These are phyloP conservation scores for Phylloporus sp. DNA, from an alignment of 768 basidiomycete genomes.

Conservation along the genomic window DNA sequence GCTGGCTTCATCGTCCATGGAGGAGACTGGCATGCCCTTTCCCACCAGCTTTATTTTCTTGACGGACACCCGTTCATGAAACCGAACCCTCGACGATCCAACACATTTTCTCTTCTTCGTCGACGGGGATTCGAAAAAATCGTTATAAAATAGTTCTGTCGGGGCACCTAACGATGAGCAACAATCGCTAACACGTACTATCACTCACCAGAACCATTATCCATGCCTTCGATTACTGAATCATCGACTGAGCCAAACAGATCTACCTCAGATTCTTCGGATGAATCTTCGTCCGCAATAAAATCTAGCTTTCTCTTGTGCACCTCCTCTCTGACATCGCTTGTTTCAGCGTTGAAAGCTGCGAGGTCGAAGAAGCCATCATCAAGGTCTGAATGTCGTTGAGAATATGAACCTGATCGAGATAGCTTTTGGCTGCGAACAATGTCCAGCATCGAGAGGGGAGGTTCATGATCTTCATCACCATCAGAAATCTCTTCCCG, in stretches of 20 bases:
- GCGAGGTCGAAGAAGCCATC: slow-evolving; percentile 89
- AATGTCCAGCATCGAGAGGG: slow-evolving; percentile 26
- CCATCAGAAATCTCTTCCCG: slow-evolving; percentile 38
- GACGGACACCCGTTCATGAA: slow-evolving; percentile 75
- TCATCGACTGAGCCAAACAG: slow-evolving; percentile 60
- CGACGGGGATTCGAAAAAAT: slow-evolving; percentile 74
- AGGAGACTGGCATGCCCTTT: slow-evolving; percentile 52
- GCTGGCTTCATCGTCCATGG: slow-evolving; percentile 31
- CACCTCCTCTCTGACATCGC: slow-evolving; percentile 62
- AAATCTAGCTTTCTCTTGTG: slow-evolving; percentile 58
- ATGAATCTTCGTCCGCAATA: slow-evolving; percentile 44
- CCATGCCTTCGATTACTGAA: slow-evolving; percentile 37
- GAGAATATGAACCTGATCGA: slow-evolving; percentile 15
- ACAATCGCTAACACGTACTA: background rate
- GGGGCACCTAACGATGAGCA: slow-evolving; percentile 2
- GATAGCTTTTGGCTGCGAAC: slow-evolving; percentile 21
- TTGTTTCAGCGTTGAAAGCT: slow-evolving; percentile 82
- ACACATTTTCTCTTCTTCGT: slow-evolving; percentile 12
- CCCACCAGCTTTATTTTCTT: slow-evolving; percentile 75
- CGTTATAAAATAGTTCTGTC: slow-evolving; percentile 63
- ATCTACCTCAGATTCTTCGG: slow-evolving; percentile 57
- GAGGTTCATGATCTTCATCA: slow-evolving; percentile 28
- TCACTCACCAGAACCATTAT: slow-evolving; percentile 39
- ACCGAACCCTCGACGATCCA: slow-evolving; percentile 53
- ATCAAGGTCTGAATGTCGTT: slow-evolving; percentile 54